Percentiles rank a stretch among this genome's conserved stretches.
These are phyloP conservation scores for Metschnikowia cerradonensis DNA, from an alignment of 805 yeast genomes.

Conservation along the genomic window DNA sequence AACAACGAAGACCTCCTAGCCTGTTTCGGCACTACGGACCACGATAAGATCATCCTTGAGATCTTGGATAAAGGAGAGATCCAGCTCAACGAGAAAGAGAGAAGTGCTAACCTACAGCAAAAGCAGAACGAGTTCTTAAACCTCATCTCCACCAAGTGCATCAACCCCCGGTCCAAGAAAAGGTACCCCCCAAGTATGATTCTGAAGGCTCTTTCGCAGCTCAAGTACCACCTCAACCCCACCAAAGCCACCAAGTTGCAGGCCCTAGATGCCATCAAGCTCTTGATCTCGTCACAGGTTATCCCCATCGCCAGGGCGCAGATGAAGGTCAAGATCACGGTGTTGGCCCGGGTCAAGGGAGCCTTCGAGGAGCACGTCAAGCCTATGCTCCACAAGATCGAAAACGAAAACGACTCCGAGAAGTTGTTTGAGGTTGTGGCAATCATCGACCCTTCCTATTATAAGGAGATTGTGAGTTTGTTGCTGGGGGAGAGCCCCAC, in stretches of 20 bases:
- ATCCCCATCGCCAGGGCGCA: slow-evolving; percentile 93
- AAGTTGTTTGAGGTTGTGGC: slow-evolving; percentile 45
- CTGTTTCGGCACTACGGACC: slow-evolving; percentile 72
- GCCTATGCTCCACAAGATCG: slow-evolving; percentile 34
- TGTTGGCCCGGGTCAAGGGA: slow-evolving; percentile 49
- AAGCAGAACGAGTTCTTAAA: slow-evolving; percentile 78
- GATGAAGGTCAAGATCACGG: slow-evolving; percentile 75
- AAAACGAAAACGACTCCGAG: slow-evolving; percentile 42
- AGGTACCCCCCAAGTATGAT: slow-evolving; percentile 95
- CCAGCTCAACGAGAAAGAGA: slow-evolving; percentile 89
- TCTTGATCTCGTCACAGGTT: slow-evolving; percentile 70
- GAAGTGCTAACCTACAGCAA: slow-evolving; percentile 69
- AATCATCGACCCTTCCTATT: slow-evolving; percentile 81
- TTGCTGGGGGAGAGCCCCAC: slow-evolving; percentile 43
- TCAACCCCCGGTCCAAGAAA: slow-evolving; percentile 83
- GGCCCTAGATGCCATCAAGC: slow-evolving; percentile 85
- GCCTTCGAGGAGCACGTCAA: slow-evolving; percentile 30
- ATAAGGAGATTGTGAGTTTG: slow-evolving; percentile 63
- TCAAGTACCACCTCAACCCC: slow-evolving; percentile 75
- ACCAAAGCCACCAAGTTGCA: slow-evolving; percentile 77
- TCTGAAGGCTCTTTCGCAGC: slow-evolving; percentile 73
- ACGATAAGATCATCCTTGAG: slow-evolving; percentile 71
- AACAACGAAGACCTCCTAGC: slow-evolving; percentile 74
- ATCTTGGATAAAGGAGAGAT: slow-evolving; percentile 89
- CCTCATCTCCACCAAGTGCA: slow-evolving; percentile 82